Conservation (phyloP, 2,329 filamentous ascomycete genomes). For the Trematosphaeria pertusa region DNA sequence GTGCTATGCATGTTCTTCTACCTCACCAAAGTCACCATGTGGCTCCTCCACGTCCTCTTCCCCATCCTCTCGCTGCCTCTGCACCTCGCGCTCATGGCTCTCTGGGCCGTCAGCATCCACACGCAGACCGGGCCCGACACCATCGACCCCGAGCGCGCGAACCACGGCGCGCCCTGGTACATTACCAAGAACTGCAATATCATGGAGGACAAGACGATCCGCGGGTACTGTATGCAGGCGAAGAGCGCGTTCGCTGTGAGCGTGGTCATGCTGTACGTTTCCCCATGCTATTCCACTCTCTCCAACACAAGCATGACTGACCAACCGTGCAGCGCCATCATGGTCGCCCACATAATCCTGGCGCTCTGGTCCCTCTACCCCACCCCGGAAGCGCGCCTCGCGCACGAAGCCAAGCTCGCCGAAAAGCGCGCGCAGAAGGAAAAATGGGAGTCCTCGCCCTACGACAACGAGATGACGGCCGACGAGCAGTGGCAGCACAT, state of each 20-base stretch:
- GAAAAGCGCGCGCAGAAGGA: conserved; percentile 47
- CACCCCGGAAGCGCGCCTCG: conserved; percentile 37
- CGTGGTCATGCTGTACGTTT: conserved; percentile 71
- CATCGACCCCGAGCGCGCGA: conserved; percentile 68
- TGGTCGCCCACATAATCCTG: conserved; percentile 65
- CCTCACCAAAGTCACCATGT: conserved; percentile 71
- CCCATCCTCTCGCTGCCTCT: conserved; percentile 68
- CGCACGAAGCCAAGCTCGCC: conserved; percentile 32
- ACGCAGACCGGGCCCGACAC: conserved; percentile 78
- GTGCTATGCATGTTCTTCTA: conserved; percentile 79
- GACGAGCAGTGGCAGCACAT: conserved; percentile 51
- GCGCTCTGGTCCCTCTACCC: conserved; percentile 63
- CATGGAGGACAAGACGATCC: conserved; percentile 62
- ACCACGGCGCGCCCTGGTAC: conserved; percentile 74
- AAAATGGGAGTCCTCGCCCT: conserved; percentile 38
- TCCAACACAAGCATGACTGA: conserved; percentile 9
- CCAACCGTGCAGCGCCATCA: conserved; percentile 59
- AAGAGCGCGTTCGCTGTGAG: conserved; percentile 71
- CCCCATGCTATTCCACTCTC: not conserved
- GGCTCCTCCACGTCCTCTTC: conserved; percentile 74
- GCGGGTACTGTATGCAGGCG: conserved; percentile 69
- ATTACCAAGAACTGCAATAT: conserved; percentile 72
- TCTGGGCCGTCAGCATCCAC: conserved; percentile 72
- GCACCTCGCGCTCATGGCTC: conserved; percentile 63
- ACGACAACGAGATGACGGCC: conserved; percentile 42